Evolutionary conservation across 306 rosid species (phyloP).

Genomic region (Cicer pinnatifidum): DNA sequence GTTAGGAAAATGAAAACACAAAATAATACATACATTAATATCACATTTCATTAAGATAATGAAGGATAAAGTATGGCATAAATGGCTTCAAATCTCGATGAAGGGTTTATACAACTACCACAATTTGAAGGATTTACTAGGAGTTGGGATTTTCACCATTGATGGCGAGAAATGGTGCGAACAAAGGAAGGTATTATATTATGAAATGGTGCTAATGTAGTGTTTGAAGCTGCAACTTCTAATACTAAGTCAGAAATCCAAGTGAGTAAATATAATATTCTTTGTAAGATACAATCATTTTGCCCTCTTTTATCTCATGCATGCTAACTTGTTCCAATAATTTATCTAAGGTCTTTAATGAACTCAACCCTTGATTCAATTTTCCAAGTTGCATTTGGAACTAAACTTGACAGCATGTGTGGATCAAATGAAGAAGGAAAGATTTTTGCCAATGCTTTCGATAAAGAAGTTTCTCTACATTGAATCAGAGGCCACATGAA

Average conservation of each 20-base stretch:
- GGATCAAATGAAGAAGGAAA: conserved; percentile 77
- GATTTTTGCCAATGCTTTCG: conserved; percentile 63
- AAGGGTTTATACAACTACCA: conserved; percentile 68
- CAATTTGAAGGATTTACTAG: conserved; percentile 77
- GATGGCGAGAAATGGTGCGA: conserved; percentile 88
- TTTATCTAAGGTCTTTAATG: conserved; percentile 58
- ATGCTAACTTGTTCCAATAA: conserved; percentile 10
- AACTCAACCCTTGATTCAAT: conserved; percentile 71
- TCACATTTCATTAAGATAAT: too few species aligned
- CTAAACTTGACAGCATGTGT: conserved; percentile 76
- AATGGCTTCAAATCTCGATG: conserved; percentile 31
- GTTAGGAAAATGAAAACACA: too few species aligned
- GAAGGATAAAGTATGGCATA: not conserved
- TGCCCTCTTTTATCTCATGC: not conserved
- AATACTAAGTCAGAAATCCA: conserved; percentile 62
- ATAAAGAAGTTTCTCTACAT: conserved; percentile 69
- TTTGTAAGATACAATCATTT: conserved; percentile 18
- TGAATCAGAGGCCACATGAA: conserved; percentile 67
- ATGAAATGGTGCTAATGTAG: conserved; percentile 63
- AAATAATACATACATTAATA: too few species aligned
- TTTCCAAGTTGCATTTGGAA: conserved; percentile 81
- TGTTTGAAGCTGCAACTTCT: conserved; percentile 62
- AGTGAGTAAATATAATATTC: conserved; percentile 45
- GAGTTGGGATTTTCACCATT: conserved; percentile 83
- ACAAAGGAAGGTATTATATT: conserved; percentile 72